Base-by-base conservation (phyloP, 352 stramenopile genomes). In the Globisporangium canariense region DNA sequence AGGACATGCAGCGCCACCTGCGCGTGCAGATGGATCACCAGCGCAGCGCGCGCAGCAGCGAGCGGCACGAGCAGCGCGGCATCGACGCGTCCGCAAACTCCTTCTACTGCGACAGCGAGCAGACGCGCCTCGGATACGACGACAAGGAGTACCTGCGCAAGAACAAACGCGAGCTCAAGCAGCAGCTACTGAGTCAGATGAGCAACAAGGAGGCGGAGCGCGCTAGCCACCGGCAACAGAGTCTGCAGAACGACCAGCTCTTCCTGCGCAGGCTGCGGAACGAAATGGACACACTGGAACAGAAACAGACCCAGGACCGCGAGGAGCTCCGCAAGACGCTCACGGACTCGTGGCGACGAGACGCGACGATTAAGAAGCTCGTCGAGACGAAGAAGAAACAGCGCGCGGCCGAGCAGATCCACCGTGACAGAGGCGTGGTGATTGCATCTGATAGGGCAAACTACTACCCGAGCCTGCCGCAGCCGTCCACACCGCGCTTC, bases 381-480 rank as follows among this genome's bases (percentile, higher is more conserved):
- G 79, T 88, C 14, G 76, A 82, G 66, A 60, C 59, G 49, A 82
- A 85, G 60, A 90, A 88, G 66, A 83, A 83, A 64, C 78, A 90
- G 61, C 74, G 70, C 28, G 79, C 71, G 11, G 71, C 69, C 40
- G 73, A 88, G 58, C 76, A 88, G 58, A 70, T 84, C 62, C 61
- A 73, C 51, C 67, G 60, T 64, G 30, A 66, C 62, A 13, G 7
- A 18, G 16, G 58, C 53, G 20, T 69, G 62, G 43, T 22, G 34
- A 38, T 30, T 9, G 28, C 30, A 3, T 14, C 51, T 9, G 51
- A 16, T 3, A 22, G 51, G 13, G 32, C 20, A 22, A 68, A 64
- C 52, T 76, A 74, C 41, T 73, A 71, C 32, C 62, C 73, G n/a
- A 53, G 67, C 13, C 60, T 79, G 32, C 60, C 41, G 10, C 69